Evolutionary conservation across 371 early-diverging fungal genomes (phyloP).

Genomic region (Mucor velutinosus): DNA sequence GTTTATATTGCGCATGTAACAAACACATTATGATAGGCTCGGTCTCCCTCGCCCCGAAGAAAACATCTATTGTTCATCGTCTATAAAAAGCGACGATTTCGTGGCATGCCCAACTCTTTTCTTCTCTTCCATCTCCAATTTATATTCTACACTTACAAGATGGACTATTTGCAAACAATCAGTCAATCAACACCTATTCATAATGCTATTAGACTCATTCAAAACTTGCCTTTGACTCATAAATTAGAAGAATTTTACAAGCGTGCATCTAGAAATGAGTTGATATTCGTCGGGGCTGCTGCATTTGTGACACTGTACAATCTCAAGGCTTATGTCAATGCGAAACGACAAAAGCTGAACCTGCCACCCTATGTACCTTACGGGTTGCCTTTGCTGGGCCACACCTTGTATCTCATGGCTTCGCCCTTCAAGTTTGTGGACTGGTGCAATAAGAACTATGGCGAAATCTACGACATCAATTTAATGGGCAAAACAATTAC

Average conservation of each 20-base stretch:
- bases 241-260: conserved; percentile 14
- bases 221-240: conserved; percentile 8
- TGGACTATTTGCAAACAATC: conserved; percentile 6
- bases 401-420: conserved; percentile 30
- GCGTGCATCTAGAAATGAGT: conserved; percentile 32
- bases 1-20: neutral
- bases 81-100: conserved; percentile 2
- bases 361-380: conserved; percentile 39
- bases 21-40: neutral
- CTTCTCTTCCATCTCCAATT: neutral
- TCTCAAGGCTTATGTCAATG: conserved; percentile 23
- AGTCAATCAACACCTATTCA: conserved; percentile 13
- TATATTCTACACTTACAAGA: neutral
- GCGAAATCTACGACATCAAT: conserved; percentile 34
- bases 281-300: conserved; percentile 27
- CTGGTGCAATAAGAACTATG: conserved; percentile 38
- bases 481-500: conserved; percentile 27
- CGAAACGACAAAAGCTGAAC: conserved; percentile 23
- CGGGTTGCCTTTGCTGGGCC: conserved; percentile 37
- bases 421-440: conserved; percentile 31
- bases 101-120: neutral
- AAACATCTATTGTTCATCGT: neutral
- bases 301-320: conserved; percentile 33
- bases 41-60: neutral
- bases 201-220: conserved; percentile 5